Base-by-base conservation (phyloP, 345 rosid genomes). In the Pugionium cornutum region DNA sequence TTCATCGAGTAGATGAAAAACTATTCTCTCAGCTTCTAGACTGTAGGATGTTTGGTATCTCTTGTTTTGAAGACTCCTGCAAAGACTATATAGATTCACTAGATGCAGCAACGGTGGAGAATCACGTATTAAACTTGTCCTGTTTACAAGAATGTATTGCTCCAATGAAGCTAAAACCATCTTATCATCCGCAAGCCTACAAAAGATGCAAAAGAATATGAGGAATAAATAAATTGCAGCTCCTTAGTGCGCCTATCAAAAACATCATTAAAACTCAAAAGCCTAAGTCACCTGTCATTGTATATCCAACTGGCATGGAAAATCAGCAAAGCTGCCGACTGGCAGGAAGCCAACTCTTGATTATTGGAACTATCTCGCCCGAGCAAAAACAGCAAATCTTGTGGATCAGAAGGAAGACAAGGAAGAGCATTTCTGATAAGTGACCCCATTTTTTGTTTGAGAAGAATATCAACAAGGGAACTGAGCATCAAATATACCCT, bases 101-200 rank as follows among this genome's bases (percentile, higher is more conserved):
- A 92, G 73, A 53, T 73, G 83, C 64, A 74, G 61, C 55, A 73
- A 53, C 35, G 67, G 58, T 34, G 43, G 61, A 46, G 78, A 69
- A 58, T 75, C 76, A 26, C 66, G 3, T 26, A 74, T 50, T 10
- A 80, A 73, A 77, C 76, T 70, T 55, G 63, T 71, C 64, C 72
- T 49, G 72, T 92, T 86, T 70, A 86, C 82, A 62, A 88, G 79
- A 78, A 94, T 81, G 77, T 81, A 85, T 67, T 86, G 90, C 71
- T 94, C 97, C 33, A 94, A 65, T 46, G 97, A 86, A 57, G 86
- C 86, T 63, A 94, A 81, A 75, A 88, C 71, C 56, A 83, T 78
- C 66, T 79, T 86, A 69, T 86, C 95, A 85, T 86, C 95, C 40
- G 88, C 99, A 76, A 90, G 82, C 84, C 97, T 94, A n/a, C n/a